Evolutionary conservation across 1,284 basidiomycete genomes (phyloP), one percentile per base, ranked within the genome.

Genomic region (Sanghuangporus weigelae): DNA sequence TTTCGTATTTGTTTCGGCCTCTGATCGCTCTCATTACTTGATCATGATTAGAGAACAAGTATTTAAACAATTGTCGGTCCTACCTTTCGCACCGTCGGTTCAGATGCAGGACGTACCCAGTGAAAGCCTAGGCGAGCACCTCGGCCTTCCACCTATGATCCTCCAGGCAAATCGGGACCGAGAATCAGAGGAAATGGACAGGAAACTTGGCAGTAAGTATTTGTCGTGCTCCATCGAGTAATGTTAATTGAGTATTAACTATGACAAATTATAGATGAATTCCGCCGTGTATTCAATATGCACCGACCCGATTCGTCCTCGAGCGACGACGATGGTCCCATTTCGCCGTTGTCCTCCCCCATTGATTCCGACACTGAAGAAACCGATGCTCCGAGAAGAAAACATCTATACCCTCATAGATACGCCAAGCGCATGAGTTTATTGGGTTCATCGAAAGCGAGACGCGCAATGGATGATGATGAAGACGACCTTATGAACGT

Each of bases 31-130:
- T 67, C 59, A 59, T 48, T 39, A 19, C 59, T 19, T 51, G 62
- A 40, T 35, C 7, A 26, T 50, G 19, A 48, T 53, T 69, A 92
- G 89, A 68, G 77, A 80, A 16, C 84, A 82, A 31, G 91, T 94
- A 6, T 77, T 97, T 55, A 85, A 92, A 67, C 90, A 95, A 63
- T 77, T 98, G 7, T 83, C 88, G 21, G 84, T 89, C 66, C 75
- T 99, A 31, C 84, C 85, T 1, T 85, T 87, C 66, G 94, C 93
- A 0, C 96, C 96, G 0, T 93, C 93, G 7, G 93, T 94, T 0
- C 90, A 87, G 65, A 85, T 97, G 81, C 93, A 95, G 55, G 85
- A 92, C 57, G 89, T 93, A 1, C 94, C 95, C 0, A 74, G 82
- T 48, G 84, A 90, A 69, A 82, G 80, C 50, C 66, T 91, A 0